Base-by-base conservation (phyloP, 106 monocot genomes). In the Vanilla planifolia region DNA sequence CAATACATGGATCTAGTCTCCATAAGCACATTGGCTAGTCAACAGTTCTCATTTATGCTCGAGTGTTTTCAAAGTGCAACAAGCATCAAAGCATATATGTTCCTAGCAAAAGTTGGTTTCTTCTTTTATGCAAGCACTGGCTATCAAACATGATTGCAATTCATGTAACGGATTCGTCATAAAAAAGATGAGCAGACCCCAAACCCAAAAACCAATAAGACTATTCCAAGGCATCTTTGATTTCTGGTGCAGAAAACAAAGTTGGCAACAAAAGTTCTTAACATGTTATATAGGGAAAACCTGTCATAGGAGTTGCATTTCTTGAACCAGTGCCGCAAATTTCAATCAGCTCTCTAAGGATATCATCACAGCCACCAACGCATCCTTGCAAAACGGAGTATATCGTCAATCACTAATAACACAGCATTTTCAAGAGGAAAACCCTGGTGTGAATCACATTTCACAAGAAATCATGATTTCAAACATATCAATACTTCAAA, bases 331-430 rank as follows among this genome's bases (percentile, higher is more conserved):
- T 89, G 37, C 93, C 85, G 67, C 89, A 89, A 60, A 93, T 85
- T 55, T 85, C 89, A 22, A 48, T 75, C 30, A 93, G 68, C 51
- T 93, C 89, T 73, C 43, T 85, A 5, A 93, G 80, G 64, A 72
- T 71, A 27, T 37, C 55, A 67, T 93, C 93, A 70, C 93, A 93
- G 26, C 93, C 93, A 67, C 93, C 88, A 85, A 89, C 39, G 50
- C 93, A 93, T 55, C 89, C 89, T 90, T 39, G 61, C 45, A 41
- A 61, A 70, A 24, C 16, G 7, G 4, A 45, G n/a, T n/a, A n/a
- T n/a, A n/a, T n/a, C n/a, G n/a, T n/a, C n/a, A n/a, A n/a, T n/a
- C n/a, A n/a, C n/a, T n/a, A n/a, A n/a, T n/a, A n/a, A n/a, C n/a
- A n/a, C n/a, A n/a, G n/a, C n/a, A n/a, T n/a, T n/a, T n/a, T n/a